These are phyloP conservation scores for Laetiporus sulphureus DNA, from an alignment of 1,284 basidiomycete species.

Conservation along the genomic window DNA sequence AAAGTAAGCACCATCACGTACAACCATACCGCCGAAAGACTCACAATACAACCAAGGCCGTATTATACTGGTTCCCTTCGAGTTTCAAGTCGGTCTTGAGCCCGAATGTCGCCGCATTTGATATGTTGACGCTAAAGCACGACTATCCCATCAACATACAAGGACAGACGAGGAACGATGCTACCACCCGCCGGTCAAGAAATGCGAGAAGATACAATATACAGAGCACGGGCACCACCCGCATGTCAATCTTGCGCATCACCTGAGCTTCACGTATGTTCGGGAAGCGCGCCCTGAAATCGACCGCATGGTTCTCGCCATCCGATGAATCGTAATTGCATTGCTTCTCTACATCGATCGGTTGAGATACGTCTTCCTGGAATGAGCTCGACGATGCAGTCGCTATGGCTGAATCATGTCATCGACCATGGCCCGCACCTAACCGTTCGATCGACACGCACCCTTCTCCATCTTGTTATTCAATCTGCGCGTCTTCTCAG, in stretches of 20 bases:
- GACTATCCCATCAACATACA: neutral
- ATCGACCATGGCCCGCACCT: no score
- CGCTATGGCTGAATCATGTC: no score
- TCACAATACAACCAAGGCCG: constrained; percentile 27
- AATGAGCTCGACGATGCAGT: no score
- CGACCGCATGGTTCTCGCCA: constrained; percentile 2
- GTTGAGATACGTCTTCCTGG: no score
- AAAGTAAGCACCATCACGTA: neutral
- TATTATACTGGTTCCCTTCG: constrained; percentile 23
- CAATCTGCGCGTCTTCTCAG: no score
- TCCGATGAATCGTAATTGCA: neutral
- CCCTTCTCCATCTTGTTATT: no score
- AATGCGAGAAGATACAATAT: constrained; percentile 26
- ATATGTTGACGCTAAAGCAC: constrained; percentile 23
- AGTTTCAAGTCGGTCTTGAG: constrained; percentile 24
- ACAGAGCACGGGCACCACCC: constrained; percentile 24
- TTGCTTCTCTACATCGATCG: constrained; percentile 1
- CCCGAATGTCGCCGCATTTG: constrained; percentile 25
- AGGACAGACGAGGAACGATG: neutral
- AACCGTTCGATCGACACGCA: no score
- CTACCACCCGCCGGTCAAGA: constrained; percentile 24
- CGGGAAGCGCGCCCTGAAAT: constrained; percentile 16
- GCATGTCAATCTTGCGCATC: constrained; percentile 25
- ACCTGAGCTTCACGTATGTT: constrained; percentile 22
- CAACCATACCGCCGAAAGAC: constrained; percentile 2